phyloP scores from a whole-genome alignment of 306 rosid genomes.

The Canavalia gladiata region DNA sequence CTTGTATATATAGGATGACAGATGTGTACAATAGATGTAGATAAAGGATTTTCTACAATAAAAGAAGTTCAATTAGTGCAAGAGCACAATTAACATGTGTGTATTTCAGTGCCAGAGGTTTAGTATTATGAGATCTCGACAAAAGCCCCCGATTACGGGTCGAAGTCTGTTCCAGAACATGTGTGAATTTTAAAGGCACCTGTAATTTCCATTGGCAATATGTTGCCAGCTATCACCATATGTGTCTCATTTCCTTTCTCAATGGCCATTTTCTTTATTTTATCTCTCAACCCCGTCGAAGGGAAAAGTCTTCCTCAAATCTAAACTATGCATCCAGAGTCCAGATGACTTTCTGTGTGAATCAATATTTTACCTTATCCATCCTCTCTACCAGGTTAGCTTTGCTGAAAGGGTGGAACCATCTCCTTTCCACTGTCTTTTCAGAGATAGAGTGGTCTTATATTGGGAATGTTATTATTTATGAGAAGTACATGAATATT shows the following conservation, averaged over 20 bases:
- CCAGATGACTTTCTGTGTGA: not conserved
- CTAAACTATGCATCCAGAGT: conserved; percentile 8
- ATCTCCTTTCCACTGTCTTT: conserved; percentile 23
- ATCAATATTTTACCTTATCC: conserved; percentile 10
- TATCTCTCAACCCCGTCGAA: not conserved
- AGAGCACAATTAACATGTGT: not conserved
- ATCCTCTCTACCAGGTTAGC: conserved; percentile 39
- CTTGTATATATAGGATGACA: too few species aligned
- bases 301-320: conserved; percentile 10
- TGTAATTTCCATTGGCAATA: conserved; percentile 18
- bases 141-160: not conserved
- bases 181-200: not conserved
- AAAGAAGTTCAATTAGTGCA: not conserved
- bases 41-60: not conserved
- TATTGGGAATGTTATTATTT: conserved; percentile 49
- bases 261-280: conserved; percentile 14
- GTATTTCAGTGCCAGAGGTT: not conserved
- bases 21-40: not conserved
- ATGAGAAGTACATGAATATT: conserved; percentile 51
- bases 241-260: conserved; percentile 7
- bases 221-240: conserved; percentile 6
- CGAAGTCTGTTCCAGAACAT: conserved; percentile 15
- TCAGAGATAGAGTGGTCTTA: conserved; percentile 44
- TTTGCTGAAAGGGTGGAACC: conserved; percentile 45
- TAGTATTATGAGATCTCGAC: not conserved